A percentile compares a stretch with the other conserved stretches of the same genome.
Evolutionary conservation across 257 asterid species (phyloP).

Genomic region (Coffea canephora): DNA sequence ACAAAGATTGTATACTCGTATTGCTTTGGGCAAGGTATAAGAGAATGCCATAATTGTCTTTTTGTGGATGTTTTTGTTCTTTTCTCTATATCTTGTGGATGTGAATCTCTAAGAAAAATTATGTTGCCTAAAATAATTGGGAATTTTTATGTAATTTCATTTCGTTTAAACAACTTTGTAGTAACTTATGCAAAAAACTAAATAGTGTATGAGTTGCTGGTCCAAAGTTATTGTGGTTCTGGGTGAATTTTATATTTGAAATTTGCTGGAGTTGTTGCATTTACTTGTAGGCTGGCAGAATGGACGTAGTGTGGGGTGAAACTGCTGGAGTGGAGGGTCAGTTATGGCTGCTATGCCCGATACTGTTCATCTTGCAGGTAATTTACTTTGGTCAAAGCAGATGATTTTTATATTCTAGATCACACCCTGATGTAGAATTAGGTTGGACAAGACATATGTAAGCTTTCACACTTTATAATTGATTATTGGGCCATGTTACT

Average conservation of each 20-base stretch:
- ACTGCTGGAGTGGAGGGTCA: constrained; percentile 97
- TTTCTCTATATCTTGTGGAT: neutral
- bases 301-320: constrained; percentile 99
- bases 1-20: constrained; percentile 94
- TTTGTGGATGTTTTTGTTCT: neutral
- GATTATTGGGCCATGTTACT: neutral
- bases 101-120: neutral
- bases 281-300: constrained; percentile 76
- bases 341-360: constrained; percentile 64
- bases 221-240: neutral
- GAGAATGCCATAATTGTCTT: neutral
- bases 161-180: neutral
- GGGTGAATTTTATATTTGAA: too few relatives aligned
- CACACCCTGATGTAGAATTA: neutral
- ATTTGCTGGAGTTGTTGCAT: neutral
- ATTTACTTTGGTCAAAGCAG: neutral
- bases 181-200: neutral
- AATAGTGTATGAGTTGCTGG: neutral
- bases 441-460: neutral
- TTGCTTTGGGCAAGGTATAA: constrained; percentile 90
- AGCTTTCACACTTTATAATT: neutral
- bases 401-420: neutral
- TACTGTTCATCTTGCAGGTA: constrained; percentile 84
- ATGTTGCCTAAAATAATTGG: neutral
- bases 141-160: neutral